Evolutionary conservation across 495 filamentous ascomycete genomes (phyloP), one percentile per base, ranked within the genome.

Genomic region (Neurospora sp.): DNA sequence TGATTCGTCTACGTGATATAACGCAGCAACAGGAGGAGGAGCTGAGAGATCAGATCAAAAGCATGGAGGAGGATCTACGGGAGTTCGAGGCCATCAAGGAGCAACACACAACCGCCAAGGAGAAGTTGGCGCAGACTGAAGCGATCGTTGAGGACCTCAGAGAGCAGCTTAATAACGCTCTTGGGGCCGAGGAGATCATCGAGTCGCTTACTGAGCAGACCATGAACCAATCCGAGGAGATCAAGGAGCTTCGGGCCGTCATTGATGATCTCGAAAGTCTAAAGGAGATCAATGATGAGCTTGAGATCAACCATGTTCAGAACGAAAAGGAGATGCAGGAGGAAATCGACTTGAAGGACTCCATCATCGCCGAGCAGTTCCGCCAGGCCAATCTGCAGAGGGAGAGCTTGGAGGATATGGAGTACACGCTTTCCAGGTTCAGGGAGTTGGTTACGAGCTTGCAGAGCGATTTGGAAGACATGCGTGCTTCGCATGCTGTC

Each of bases 271-370:
- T 98, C 2, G 93, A 97, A 78, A 89, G 86, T 39, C 81, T 98
- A 69, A 95, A 94, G 78, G 96, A 98, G 75, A 89, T 98, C 69
- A 94, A 92, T 76, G 95, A 98, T 75, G 96, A 98, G 79, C 87
- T 98, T 11, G 95, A 98, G 79, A 89, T 93, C 77, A 97, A 97
- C 76, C 94, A 97, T 80, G 87, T 94, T 17, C 94, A 97, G 78
- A 92, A 93, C 13, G 93, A 95, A 77, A 97, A 94, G 78, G 94
- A 98, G 79, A 89, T 99, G 81, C 94, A 96, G 80, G 93, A 96
- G 72, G 95, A 97, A 75, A 88, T 98, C 34, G 93, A 97, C 75
- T 90, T 92, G 78, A 90, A 90, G 72, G 93, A 97, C 71, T 82
- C 83, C 70, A 80, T 96, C 34, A 91, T 97, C 75, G 86, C 85